Percentiles rank a stretch among this genome's conserved stretches.
These are phyloP conservation scores for Coemansia sp. DNA, from an alignment of 192 early-diverging fungal genomes.

Conservation along the genomic window DNA sequence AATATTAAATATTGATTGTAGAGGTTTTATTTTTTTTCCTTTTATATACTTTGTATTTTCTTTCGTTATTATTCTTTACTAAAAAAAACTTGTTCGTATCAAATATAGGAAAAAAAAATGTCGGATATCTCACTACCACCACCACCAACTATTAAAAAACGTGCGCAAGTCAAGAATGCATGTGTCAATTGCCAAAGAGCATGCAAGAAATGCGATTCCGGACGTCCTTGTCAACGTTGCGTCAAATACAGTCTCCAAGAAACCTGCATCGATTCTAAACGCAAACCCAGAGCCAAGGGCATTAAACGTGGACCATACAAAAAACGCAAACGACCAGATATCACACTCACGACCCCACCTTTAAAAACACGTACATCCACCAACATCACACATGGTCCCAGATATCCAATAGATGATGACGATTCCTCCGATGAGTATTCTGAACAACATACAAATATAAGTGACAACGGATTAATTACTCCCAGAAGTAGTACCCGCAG, in stretches of 20 bases:
- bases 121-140: not conserved
- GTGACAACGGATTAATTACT: too few relatives aligned
- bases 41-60: conserved; percentile 1
- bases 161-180: conserved; percentile 88
- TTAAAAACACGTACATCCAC: not conserved
- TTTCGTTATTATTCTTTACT: too few relatives aligned
- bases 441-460: too few relatives aligned
- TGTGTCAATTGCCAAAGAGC: conserved; percentile 87
- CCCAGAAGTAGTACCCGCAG: too few relatives aligned
- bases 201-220: conserved; percentile 90
- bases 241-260: conserved; percentile 68
- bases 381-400: too few relatives aligned
- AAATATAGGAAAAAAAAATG: not conserved
- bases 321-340: conserved; percentile 28
- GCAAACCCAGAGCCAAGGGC: conserved; percentile 82
- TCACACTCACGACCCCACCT: not conserved
- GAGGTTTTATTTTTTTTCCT: not conserved
- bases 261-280: conserved; percentile 73
- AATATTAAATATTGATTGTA: not conserved
- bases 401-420: too few relatives aligned
- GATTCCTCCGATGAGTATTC: too few relatives aligned
- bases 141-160: conserved; percentile 39
- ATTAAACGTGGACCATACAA: conserved; percentile 87
- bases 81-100: not conserved
- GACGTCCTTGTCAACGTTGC: conserved; percentile 81